Conservation (phyloP, 768 basidiomycete genomes). For the Tephrocybe sp. region DNA sequence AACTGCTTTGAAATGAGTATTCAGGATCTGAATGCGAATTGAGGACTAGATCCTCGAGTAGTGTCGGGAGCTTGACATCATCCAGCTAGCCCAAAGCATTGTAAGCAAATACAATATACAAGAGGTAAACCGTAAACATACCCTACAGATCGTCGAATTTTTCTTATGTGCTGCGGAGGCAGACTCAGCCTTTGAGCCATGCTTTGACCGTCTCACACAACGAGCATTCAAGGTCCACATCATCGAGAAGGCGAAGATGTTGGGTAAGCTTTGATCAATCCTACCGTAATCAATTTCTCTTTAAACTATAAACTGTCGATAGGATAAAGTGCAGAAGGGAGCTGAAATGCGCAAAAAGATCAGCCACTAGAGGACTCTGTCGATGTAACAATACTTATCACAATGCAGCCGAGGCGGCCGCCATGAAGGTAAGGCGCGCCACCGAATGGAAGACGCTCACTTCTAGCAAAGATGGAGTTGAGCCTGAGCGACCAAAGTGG, state of each 20-base stretch:
- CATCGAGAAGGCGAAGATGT: slow-evolving; percentile 35
- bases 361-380: background rate
- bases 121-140: too few species aligned
- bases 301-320: slow-evolving; percentile 26
- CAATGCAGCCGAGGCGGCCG: slow-evolving; percentile 31
- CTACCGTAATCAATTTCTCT: slow-evolving; percentile 24
- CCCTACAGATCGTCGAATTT: too few species aligned
- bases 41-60: too few species aligned
- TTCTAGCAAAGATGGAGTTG: slow-evolving; percentile 17
- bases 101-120: too few species aligned
- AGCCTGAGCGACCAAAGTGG: too few species aligned
- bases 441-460: slow-evolving; percentile 29
- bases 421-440: slow-evolving; percentile 30
- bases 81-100: too few species aligned
- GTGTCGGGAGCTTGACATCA: too few species aligned
- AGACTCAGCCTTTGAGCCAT: too few species aligned
- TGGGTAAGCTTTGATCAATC: slow-evolving; percentile 31
- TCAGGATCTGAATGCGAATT: too few species aligned
- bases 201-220: slow-evolving; percentile 19
- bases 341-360: slow-evolving; percentile 12
- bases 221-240: slow-evolving; percentile 37
- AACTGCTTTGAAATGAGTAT: too few species aligned
- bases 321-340: slow-evolving; percentile 35
- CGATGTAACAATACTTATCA: too few species aligned
- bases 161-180: too few species aligned